These are phyloP conservation scores for Albugo laibachii DNA, from an alignment of 352 stramenopile genomes.

Conservation along the genomic window DNA sequence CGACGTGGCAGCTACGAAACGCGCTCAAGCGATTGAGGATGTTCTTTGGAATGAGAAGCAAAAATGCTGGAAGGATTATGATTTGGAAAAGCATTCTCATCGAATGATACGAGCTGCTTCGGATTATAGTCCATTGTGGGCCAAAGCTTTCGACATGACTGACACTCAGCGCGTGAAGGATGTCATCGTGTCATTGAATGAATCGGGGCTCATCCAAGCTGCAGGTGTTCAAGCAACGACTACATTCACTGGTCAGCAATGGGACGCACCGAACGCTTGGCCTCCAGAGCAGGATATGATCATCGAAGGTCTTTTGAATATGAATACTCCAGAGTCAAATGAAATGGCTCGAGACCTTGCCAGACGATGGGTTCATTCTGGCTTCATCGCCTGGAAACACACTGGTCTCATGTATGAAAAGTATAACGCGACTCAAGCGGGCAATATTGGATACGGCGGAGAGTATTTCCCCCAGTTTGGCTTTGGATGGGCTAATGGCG, in stretches of 20 bases:
- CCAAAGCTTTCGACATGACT: conserved; percentile 28
- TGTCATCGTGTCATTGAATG: conserved; percentile 25
- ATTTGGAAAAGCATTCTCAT: conserved; percentile 23
- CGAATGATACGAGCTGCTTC: conserved; percentile 31
- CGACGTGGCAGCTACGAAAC: conserved; percentile 14
- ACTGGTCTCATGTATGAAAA: conserved; percentile 80
- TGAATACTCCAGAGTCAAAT: conserved; percentile 24
- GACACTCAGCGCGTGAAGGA: conserved; percentile 21
- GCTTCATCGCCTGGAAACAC: conserved; percentile 34
- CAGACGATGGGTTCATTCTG: conserved; percentile 41
- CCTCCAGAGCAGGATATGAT: conserved; percentile 66
- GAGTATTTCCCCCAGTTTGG: conserved; percentile 80
- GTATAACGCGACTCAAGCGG: conserved; percentile 56
- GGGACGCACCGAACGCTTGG: conserved; percentile 75
- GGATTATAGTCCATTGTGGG: conserved; percentile 64
- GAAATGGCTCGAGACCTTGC: conserved; percentile 26
- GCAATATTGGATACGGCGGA: conserved; percentile 44
- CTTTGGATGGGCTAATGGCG: conserved; percentile 76
- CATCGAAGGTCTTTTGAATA: conserved; percentile 45
- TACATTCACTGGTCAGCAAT: conserved; percentile 64
- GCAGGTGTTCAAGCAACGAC: conserved; percentile 52
- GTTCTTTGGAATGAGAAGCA: conserved; percentile 43
- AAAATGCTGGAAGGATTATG: conserved; percentile 52
- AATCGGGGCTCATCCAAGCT: conserved; percentile 35
- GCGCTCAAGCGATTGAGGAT: conserved; percentile 34